Evolutionary conservation across 768 basidiomycete species (phyloP).

Genomic region (Auricularia heimuer): DNA sequence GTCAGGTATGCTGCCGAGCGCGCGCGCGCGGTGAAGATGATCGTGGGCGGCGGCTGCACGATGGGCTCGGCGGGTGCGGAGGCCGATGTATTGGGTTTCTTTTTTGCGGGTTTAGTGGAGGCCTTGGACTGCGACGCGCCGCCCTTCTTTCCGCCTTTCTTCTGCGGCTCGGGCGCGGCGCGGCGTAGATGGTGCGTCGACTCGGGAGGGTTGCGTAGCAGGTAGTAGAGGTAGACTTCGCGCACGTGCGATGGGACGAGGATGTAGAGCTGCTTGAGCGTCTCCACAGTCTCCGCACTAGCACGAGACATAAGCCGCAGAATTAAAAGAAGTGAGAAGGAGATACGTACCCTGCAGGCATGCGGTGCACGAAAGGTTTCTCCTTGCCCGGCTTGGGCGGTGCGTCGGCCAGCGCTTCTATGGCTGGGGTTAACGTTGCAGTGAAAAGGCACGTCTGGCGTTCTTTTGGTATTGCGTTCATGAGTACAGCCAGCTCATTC

Average conservation of each 20-base stretch:
- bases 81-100: conserved; percentile 15
- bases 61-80: conserved; percentile 26
- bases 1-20: conserved; percentile 88
- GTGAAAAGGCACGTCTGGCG: conserved; percentile 98
- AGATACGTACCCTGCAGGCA: conserved; percentile 52
- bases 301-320: conserved; percentile 2
- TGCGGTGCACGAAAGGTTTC: conserved; percentile 78
- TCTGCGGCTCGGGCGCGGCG: conserved; percentile 41
- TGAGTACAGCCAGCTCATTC: conserved; percentile 70
- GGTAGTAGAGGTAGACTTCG: conserved; percentile 82
- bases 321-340: conserved; percentile 6
- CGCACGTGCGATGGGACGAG: conserved; percentile 92
- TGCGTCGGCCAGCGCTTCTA: conserved; percentile 65
- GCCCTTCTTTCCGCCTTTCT: conserved; percentile 1
- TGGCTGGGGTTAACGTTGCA: conserved; percentile 81
- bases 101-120: conserved; percentile 9
- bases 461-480: conserved; percentile 64
- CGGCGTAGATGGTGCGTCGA: conserved; percentile 60
- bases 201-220: conserved; percentile 83
- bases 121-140: conserved; percentile 18
- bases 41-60: conserved; percentile 80
- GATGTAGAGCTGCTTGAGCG: conserved; percentile 79
- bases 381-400: conserved; percentile 74
- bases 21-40: conserved; percentile 83
- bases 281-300: conserved; percentile 84